Conservation (phyloP, 139 green algal species). For the Pycnococcus provasolii region DNA sequence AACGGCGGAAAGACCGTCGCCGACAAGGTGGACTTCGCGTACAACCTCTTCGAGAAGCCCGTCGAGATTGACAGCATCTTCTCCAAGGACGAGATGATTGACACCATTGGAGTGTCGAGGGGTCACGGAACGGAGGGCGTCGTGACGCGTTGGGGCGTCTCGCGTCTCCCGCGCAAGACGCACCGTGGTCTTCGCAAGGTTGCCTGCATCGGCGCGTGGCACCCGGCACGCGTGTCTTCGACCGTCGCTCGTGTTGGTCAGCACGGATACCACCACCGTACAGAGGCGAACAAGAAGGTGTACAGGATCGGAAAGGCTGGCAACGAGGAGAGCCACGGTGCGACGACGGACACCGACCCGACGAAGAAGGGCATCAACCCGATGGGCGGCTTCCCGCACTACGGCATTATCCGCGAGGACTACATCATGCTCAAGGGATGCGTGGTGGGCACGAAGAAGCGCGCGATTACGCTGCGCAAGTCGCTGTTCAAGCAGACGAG, state of each 20-base stretch:
- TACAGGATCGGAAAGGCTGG: constrained; percentile 96
- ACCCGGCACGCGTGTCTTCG: constrained; percentile 91
- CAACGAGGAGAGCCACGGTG: constrained; percentile 48
- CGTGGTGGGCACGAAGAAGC: constrained; percentile 84
- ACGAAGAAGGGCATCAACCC: constrained; percentile 97
- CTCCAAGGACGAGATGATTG: constrained; percentile 91
- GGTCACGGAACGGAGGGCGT: constrained; percentile 93
- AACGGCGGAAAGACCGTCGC: constrained; percentile 75
- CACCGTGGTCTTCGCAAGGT: constrained; percentile 98
- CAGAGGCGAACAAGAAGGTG: constrained; percentile 99
- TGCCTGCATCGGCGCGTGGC: constrained; percentile 96
- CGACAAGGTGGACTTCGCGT: constrained; percentile 95
- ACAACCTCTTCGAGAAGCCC: constrained; percentile 85
- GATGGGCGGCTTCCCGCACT: constrained; percentile 98
- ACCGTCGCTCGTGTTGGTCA: constrained; percentile 91
- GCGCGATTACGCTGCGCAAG: constrained; percentile 87
- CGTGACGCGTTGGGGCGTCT: constrained; percentile 94
- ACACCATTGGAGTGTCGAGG: constrained; percentile 94
- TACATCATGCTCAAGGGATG: constrained; percentile 96
- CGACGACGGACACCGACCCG: constrained; percentile 87
- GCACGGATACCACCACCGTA: constrained; percentile 95
- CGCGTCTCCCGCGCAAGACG: constrained; percentile 96
- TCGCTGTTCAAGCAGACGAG: constrained; percentile 82
- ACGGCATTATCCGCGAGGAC: constrained; percentile 91
- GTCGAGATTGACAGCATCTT: constrained; percentile 81